A percentile compares a stretch with the other conserved stretches of the same genome.
phyloP scores from a whole-genome alignment of 257 asterid species.

The Nicotiana otophora region DNA sequence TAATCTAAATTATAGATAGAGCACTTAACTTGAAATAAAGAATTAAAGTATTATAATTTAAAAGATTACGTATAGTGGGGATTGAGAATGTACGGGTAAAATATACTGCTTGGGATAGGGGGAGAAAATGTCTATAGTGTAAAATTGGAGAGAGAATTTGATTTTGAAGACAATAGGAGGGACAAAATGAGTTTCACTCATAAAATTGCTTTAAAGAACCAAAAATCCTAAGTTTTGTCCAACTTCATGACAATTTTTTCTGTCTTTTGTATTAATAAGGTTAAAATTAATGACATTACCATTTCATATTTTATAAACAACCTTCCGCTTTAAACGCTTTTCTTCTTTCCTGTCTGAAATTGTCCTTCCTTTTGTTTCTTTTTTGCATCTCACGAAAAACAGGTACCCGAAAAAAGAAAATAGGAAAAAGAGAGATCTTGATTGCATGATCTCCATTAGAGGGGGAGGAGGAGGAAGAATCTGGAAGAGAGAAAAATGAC shows the following conservation, averaged over 20 bases:
- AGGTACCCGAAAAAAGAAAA: background rate
- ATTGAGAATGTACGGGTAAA: background rate
- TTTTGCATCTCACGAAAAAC: background rate
- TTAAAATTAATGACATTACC: background rate
- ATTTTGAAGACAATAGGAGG: background rate
- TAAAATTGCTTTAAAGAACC: background rate
- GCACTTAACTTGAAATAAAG: background rate
- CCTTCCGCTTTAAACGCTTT: slow-evolving; percentile 15
- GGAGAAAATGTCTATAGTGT: background rate
- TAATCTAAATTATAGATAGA: background rate
- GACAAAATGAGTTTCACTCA: background rate
- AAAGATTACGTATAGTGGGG: background rate
- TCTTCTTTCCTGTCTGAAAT: slow-evolving; percentile 13
- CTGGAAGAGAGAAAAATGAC: background rate
- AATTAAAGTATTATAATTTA: background rate
- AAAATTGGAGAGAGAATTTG: background rate
- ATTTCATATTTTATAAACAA: slow-evolving; percentile 10
- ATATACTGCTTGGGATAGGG: background rate
- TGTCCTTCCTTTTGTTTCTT: slow-evolving; percentile 3
- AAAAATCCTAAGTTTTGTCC: no score
- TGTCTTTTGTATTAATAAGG: background rate
- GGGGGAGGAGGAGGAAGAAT: background rate
- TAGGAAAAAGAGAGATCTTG: background rate
- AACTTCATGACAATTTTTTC: no score
- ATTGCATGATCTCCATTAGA: slow-evolving; percentile 5